Percentiles rank a stretch among this genome's conserved stretches.
Evolutionary conservation across 495 filamentous ascomycete genomes (phyloP).

Genomic region (Xylaria palmicola): DNA sequence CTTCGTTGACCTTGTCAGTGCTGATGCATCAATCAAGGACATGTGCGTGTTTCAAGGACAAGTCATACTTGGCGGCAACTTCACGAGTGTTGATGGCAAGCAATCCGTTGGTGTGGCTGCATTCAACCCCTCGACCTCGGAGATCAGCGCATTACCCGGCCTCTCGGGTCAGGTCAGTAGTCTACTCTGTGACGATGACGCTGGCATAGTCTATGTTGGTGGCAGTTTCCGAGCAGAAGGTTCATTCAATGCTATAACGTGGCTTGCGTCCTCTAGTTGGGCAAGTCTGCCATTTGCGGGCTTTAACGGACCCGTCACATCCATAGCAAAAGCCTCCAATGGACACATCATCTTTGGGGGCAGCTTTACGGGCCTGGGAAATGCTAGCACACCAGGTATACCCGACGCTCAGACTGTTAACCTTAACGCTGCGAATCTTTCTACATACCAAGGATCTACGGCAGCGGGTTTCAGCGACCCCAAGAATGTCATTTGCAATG

Average conservation of each 20-base stretch:
- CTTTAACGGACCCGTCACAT: slow-evolving; percentile 89
- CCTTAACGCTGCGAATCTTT: slow-evolving; percentile 71
- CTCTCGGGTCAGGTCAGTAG: slow-evolving; percentile 77
- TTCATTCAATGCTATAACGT: slow-evolving; percentile 86
- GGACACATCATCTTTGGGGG: slow-evolving; percentile 91
- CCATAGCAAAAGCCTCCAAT: slow-evolving; percentile 74
- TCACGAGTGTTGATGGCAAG: slow-evolving; percentile 81
- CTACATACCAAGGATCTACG: slow-evolving; percentile 59
- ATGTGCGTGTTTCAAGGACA: slow-evolving; percentile 87
- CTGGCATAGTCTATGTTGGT: slow-evolving; percentile 84
- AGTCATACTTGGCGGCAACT: slow-evolving; percentile 82
- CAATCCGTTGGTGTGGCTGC: slow-evolving; percentile 77
- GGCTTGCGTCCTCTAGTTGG: slow-evolving; percentile 73
- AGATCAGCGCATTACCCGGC: slow-evolving; percentile 70
- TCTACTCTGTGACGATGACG: slow-evolving; percentile 79
- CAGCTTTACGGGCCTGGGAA: slow-evolving; percentile 86
- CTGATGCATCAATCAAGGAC: slow-evolving; percentile 78
- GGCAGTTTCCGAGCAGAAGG: slow-evolving; percentile 77
- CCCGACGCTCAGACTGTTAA: slow-evolving; percentile 78
- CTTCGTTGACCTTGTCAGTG: slow-evolving; percentile 67
- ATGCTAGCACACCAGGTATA: slow-evolving; percentile 60
- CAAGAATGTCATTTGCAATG: slow-evolving; percentile 81
- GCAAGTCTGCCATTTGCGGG: slow-evolving; percentile 85
- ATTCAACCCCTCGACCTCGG: slow-evolving; percentile 66
- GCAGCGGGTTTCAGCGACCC: slow-evolving; percentile 72